These are phyloP conservation scores for Hypoxylon sp. DNA, from an alignment of 2,329 filamentous ascomycete species.

Conservation along the genomic window DNA sequence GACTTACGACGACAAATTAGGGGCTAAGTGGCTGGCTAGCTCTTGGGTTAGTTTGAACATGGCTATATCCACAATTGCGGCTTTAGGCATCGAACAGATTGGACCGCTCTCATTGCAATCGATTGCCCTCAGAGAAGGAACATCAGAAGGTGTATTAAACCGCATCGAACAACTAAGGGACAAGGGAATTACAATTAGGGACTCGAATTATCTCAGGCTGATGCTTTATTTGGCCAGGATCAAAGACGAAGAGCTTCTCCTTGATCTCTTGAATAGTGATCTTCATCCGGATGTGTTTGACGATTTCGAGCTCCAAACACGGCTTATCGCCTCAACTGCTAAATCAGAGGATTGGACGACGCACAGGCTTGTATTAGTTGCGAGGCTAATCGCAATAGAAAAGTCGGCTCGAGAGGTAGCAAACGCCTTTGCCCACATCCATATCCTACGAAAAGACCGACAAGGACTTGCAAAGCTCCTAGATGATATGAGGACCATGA, in stretches of 20 bases:
- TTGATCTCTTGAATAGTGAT: slow-evolving; percentile 63
- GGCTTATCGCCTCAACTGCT: slow-evolving; percentile 57
- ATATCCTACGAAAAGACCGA: slow-evolving; percentile 51
- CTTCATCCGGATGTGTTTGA: slow-evolving; percentile 71
- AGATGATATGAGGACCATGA: slow-evolving; percentile 57
- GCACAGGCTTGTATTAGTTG: slow-evolving; percentile 61
- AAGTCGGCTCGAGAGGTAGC: slow-evolving; percentile 52
- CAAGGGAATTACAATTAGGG: slow-evolving; percentile 73
- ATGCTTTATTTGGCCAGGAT: slow-evolving; percentile 74
- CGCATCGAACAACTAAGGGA: slow-evolving; percentile 74
- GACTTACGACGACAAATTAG: slow-evolving; percentile 76
- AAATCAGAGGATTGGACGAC: slow-evolving; percentile 59
- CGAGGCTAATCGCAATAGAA: slow-evolving; percentile 57
- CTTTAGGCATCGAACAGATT: slow-evolving; percentile 79
- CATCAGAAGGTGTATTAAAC: slow-evolving; percentile 67
- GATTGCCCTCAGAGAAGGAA: slow-evolving; percentile 76
- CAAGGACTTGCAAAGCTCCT: slow-evolving; percentile 55
- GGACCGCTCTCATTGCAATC: slow-evolving; percentile 84
- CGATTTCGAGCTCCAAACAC: slow-evolving; percentile 59
- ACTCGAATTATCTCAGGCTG: slow-evolving; percentile 75
- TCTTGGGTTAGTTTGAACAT: slow-evolving; percentile 79
- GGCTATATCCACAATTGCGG: slow-evolving; percentile 75
- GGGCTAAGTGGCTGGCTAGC: slow-evolving; percentile 85
- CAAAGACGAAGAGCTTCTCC: slow-evolving; percentile 66
- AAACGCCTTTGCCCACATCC: slow-evolving; percentile 56